Conservation (phyloP, 192 early-diverging fungal genomes). For the Gonapodya sp. region DNA sequence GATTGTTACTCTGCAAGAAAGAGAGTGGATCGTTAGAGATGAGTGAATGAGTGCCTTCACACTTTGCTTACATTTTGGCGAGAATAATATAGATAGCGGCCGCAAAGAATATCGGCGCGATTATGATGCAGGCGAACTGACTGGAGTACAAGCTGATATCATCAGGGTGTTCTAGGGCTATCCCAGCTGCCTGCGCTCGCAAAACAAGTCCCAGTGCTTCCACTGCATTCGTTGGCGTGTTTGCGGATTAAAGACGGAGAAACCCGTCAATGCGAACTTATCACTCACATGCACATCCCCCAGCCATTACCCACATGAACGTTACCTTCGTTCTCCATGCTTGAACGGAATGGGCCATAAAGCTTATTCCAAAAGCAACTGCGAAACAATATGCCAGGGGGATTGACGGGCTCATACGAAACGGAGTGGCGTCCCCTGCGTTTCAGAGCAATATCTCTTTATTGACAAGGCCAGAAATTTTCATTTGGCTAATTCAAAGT, state of each 20-base stretch:
- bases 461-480: too few relatives aligned
- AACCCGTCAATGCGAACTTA: not conserved
- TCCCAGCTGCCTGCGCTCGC: not conserved
- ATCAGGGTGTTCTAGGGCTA: not conserved
- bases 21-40: not conserved
- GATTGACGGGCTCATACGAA: not conserved
- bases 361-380: not conserved
- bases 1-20: not conserved
- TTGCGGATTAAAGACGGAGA: not conserved
- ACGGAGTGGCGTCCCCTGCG: not conserved
- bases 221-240: not conserved
- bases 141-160: not conserved
- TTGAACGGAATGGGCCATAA: not conserved
- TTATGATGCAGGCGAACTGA: not conserved
- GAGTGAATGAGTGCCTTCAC: not conserved
- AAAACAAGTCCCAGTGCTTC: not conserved
- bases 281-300: not conserved
- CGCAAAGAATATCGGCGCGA: conserved; percentile 21
- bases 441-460: not conserved
- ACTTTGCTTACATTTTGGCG: not conserved
- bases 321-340: not conserved
- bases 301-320: not conserved
- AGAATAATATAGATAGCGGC: conserved; percentile 20
- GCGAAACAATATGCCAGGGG: not conserved
- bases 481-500: too few relatives aligned